Evolutionary conservation across 345 rosid genomes (phyloP), one percentile per base, ranked within the genome.

Genomic region (Citrus australasica): DNA sequence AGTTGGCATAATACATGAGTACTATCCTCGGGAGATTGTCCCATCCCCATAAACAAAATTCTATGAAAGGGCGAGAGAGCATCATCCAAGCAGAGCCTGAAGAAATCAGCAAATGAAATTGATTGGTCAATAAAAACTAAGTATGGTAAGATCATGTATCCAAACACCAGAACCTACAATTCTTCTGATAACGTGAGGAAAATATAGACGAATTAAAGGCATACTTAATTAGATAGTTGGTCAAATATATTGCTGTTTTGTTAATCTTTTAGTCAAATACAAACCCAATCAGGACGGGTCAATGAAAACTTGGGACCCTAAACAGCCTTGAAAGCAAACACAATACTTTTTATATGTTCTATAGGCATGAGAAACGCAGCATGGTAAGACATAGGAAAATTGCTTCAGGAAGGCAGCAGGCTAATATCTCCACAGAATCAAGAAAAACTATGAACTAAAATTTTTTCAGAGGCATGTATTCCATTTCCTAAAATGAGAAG

Each of bases 61-160:
- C 98, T 2, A 95, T 80, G 53, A 95, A 95, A 71, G 97, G 85
- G 17, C 95, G 94, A 37, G 98, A 88, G 37, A 95, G 86, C 91
- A 90, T 91, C 90, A 95, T 94, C 98, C 98, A 95, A 35, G 98
- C 98, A 53, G 98, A 95, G 72, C 98, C 98, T 93, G 86, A 22
- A 51, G 66, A 46, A 79, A 76, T 42, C 69, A 10, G 59, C 16
- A 14, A 6, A 56, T 62, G 74, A 35, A 59, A 83, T 32, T 58
- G 11, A 74, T 14, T 16, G 61, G 64, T 64, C 78, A 62, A 55
- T 9, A 33, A 42, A 53, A 22, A 25, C 35, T 25, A 38, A 73
- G 30, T 58, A 19, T 55, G 59, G 6, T 28, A 51, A 24, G 67
- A 80, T 28, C 32, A 68, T 33, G 70, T n/a, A 46, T 79, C 60